A percentile compares a stretch with the other conserved stretches of the same genome.
Evolutionary conservation across 148 eudicot species (phyloP).

Genomic region (Vaccinium corymbosum): DNA sequence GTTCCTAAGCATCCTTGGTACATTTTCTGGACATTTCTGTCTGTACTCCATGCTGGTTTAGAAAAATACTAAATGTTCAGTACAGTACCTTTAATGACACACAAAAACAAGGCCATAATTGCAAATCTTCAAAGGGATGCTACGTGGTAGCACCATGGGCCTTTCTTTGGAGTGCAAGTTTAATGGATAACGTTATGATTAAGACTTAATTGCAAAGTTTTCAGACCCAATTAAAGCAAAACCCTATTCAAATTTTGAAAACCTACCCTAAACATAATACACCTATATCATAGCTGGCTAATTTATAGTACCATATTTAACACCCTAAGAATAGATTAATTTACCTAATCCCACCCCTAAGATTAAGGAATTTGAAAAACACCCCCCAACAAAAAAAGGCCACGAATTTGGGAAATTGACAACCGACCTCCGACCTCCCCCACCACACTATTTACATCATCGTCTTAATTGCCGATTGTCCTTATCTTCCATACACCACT

Average conservation of each 20-base stretch:
- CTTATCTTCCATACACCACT: neutral
- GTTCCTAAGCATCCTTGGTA: too few species aligned
- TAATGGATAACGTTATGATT: neutral
- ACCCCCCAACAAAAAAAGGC: neutral
- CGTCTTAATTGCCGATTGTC: constrained; percentile 7
- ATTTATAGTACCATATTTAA: neutral
- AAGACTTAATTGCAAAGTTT: neutral
- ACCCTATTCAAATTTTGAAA: neutral
- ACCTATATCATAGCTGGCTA: neutral
- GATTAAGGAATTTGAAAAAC: neutral
- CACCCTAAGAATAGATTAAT: neutral
- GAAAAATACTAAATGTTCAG: too few species aligned
- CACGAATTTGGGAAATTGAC: constrained; percentile 1
- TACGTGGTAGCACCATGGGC: too few species aligned
- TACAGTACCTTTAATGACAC: too few species aligned
- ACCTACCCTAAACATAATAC: neutral
- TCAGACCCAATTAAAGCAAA: neutral
- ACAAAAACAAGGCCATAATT: too few species aligned
- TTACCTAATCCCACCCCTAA: neutral
- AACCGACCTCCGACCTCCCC: neutral
- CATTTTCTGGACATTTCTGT: too few species aligned
- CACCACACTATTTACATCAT: neutral
- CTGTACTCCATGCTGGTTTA: too few species aligned
- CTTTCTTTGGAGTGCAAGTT: neutral
- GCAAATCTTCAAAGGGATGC: too few species aligned